Evolutionary conservation across 2,329 filamentous ascomycete species (phyloP), one percentile per base, ranked within the genome.

Genomic region (Aureobasidium musti): DNA sequence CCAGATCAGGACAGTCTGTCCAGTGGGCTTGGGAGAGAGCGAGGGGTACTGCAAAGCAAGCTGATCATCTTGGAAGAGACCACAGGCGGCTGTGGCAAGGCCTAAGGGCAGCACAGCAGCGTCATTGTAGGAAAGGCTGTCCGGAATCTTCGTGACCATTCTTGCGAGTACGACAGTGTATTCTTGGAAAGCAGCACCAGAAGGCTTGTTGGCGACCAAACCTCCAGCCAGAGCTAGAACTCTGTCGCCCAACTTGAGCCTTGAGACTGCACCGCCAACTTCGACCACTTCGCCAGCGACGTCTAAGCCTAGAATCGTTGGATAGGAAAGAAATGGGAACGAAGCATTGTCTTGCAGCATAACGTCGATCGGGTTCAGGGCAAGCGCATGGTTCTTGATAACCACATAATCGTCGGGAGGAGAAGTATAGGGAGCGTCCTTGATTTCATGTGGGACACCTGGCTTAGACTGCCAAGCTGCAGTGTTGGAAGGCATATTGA

Each of bases 1-100:
- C 81, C 82, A 86, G 17, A 85, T 72, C 5, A 85, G 70, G 0
- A 82, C 45, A 54, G 75, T 71, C 57, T 79, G 74, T 19, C 74
- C 74, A 5, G 69, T 73, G 2, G 69, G 21, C 43, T 74, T 68
- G 11, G 54, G 47, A 28, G 30, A n/a, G 13, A 60, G 6, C 5
- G 52, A 67, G 10, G 70, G 68, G 39, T 56, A 60, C 10, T 66
- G 57, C 19, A 72, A 43, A 19, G 41, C 61, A 30, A 72, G 66
- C 28, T 70, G 66, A 28, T 70, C 71, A 14, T 69, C 67, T 50
- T 73, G 67, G 52, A 72, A 72, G 33, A 69, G 69, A 28, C 49
- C 67, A 21, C 26, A 53, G 19, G 79, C 71, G 6, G 79, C 79
- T 0, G 80, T 81, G 5, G 78, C 77, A 64, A 81, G 75, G 3